Evolutionary conservation across 2,329 filamentous ascomycete species (phyloP), one percentile per base, ranked within the genome.

Genomic region (Ramichloridium luteum): DNA sequence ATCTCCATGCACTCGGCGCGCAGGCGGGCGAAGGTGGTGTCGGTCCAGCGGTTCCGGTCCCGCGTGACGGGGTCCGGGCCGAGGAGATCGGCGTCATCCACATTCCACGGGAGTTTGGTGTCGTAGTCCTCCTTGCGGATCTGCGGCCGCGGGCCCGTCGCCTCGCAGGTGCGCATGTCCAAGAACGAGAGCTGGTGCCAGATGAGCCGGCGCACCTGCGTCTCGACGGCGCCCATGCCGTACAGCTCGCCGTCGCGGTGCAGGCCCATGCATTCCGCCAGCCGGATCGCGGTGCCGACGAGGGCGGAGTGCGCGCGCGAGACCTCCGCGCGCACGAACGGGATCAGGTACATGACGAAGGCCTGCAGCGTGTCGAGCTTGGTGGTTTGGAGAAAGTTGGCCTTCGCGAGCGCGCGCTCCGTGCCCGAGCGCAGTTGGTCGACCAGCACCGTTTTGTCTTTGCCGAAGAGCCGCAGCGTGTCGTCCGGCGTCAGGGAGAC

Each of bases 161-260:
- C 72, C 54, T 85, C 80, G 46, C 74, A 80, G 1, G 79, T 83
- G 23, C 78, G 67, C 35, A 83, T 69, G 49, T 85, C 80, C 6
- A 86, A 63, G 50, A 81, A 81, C 53, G 77, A 83, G 13, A 86
- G 64, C 46, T 85, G 79, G 49, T 83, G 76, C 80, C 80, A 85
- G 18, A 84, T 64, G 23, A 84, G 58, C 4, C 80, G 71, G 9
- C 80, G 71, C 3, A 83, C 64, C 32, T 85, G 78, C 1, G 73
- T 75, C 44, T 85, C 79, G 3, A 83, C 58, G 0, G 79, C 68
- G 3, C 66, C 70, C 35, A 79, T 65, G 1, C 70, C 72, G 46
- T 80, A 83, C 6, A 68, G 64, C 26, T 72, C 68, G 11, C 77
- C 77, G 41, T 85, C 80, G 6, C 77, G 68, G 49, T 85, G 77